Evolutionary conservation across 495 filamentous ascomycete genomes (phyloP).

Genomic region (Neohortaea acidophila): DNA sequence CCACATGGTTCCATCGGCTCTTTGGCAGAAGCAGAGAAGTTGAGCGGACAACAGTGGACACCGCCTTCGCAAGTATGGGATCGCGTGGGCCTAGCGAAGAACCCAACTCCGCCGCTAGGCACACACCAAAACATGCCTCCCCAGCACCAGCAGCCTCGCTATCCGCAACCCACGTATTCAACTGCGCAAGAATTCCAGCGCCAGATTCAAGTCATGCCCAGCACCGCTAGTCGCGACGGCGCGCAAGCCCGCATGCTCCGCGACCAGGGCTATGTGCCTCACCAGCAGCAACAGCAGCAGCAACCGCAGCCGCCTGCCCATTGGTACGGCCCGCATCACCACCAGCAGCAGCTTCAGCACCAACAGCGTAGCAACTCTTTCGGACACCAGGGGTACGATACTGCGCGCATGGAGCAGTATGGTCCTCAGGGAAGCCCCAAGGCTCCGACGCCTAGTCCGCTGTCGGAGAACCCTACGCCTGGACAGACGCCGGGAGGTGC

Average conservation of each 20-base stretch:
- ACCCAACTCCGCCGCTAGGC: not conserved
- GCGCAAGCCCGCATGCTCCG: slow-evolving; percentile 12
- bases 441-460: slow-evolving; percentile 15
- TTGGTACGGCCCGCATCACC: not conserved
- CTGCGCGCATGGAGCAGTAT: slow-evolving; percentile 8
- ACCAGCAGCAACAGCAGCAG: too few species aligned
- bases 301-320: slow-evolving; percentile 2
- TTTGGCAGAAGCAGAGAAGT: not conserved
- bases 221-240: slow-evolving; percentile 12
- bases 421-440: slow-evolving; percentile 8
- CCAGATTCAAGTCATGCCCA: slow-evolving; percentile 10
- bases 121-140: slow-evolving; percentile 1
- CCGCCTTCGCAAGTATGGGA: slow-evolving; percentile 17
- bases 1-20: slow-evolving; percentile 3
- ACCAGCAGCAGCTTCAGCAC: too few species aligned
- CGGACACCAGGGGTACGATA: slow-evolving; percentile 6
- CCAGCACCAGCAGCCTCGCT: slow-evolving; percentile 2
- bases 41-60: slow-evolving; percentile 14
- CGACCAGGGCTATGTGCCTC: slow-evolving; percentile 8
- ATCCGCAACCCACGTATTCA: slow-evolving; percentile 9
- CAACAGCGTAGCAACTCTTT: slow-evolving; percentile 7
- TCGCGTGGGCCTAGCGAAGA: not conserved
- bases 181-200: slow-evolving; percentile 13
- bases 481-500: not conserved
- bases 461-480: slow-evolving; percentile 12